Conservation (phyloP, 2,329 filamentous ascomycete genomes). For the Lecanosticta acicola region DNA sequence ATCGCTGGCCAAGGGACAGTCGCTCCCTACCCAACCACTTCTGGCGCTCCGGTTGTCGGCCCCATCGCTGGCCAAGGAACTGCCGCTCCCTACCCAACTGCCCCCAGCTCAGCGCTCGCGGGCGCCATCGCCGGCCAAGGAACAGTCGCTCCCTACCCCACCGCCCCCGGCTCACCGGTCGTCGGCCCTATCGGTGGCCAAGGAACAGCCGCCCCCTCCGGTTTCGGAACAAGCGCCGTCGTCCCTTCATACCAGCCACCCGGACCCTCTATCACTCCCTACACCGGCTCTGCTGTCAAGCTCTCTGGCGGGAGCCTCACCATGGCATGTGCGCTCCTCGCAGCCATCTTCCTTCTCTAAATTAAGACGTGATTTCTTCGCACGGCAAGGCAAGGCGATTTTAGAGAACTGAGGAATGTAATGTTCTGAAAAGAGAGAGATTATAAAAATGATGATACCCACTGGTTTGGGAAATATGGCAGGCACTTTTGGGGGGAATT, state of each 20-base stretch:
- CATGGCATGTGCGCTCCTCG: neutral
- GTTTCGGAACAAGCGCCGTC: constrained; percentile 5
- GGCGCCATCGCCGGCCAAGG: too few species aligned
- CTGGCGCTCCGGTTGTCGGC: neutral
- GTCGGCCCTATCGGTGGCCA: neutral
- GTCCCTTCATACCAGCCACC: neutral
- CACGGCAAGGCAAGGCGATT: too few species aligned
- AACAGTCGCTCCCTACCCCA: neutral
- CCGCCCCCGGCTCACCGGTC: neutral
- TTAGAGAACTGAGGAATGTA: too few species aligned
- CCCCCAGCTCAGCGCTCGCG: too few species aligned
- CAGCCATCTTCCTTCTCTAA: neutral
- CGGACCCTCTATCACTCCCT: constrained; percentile 1
- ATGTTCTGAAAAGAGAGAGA: too few species aligned
- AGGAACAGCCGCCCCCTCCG: neutral
- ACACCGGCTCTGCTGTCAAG: constrained; percentile 4
- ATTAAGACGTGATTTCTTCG: neutral
- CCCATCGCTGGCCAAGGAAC: neutral
- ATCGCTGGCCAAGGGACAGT: too few species aligned
- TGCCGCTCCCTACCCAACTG: too few species aligned
- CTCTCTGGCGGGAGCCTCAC: neutral
- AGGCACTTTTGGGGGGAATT: neutral
- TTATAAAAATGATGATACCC: neutral
- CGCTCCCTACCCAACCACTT: neutral
- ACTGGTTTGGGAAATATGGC: neutral